Percentiles rank a stretch among this genome's conserved stretches.
These are phyloP conservation scores for Mycena capillaripes DNA, from an alignment of 768 basidiomycete species.

Conservation along the genomic window DNA sequence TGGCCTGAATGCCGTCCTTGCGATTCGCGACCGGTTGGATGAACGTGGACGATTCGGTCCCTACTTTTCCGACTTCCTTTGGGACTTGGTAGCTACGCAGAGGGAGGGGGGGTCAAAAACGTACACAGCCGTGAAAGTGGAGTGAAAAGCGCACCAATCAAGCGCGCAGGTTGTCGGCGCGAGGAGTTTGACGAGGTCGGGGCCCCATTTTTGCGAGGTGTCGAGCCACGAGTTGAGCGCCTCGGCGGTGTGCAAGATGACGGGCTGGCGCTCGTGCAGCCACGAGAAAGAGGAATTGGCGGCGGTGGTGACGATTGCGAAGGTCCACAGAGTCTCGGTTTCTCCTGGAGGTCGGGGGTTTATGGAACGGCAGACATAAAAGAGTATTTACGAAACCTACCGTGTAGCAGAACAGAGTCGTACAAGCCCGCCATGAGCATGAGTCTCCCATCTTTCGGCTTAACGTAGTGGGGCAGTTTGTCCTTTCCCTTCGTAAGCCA, in stretches of 20 bases:
- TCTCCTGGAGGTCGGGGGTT: conserved; percentile 54
- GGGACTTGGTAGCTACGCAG: conserved; percentile 93
- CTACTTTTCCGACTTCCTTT: conserved; percentile 92
- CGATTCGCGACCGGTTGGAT: conserved; percentile 84
- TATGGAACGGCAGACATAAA: too few species aligned
- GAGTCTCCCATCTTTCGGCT: conserved; percentile 71
- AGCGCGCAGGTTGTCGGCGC: conserved; percentile 65
- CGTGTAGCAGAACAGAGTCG: conserved; percentile 78
- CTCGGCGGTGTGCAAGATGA: conserved; percentile 75
- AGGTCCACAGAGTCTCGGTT: conserved; percentile 78
- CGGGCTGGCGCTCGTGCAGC: conserved; percentile 94
- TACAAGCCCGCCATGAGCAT: conserved; percentile 93
- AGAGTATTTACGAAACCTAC: conserved; percentile 54
- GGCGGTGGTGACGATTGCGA: conserved; percentile 90
- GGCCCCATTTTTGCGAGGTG: conserved; percentile 75
- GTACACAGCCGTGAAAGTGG: background rate
- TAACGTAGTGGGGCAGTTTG: conserved; percentile 87
- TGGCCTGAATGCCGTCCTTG: conserved; percentile 88
- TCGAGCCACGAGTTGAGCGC: conserved; percentile 86
- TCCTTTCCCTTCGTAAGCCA: conserved; percentile 90
- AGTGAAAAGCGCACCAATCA: conserved; percentile 69
- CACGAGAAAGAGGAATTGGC: conserved; percentile 79
- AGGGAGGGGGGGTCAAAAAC: background rate
- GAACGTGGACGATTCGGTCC: conserved; percentile 84
- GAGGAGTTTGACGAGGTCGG: conserved; percentile 70